Evolutionary conservation across 2,329 filamentous ascomycete species (phyloP), one percentile per base, ranked within the genome.

Genomic region (Aspergillus fructus): DNA sequence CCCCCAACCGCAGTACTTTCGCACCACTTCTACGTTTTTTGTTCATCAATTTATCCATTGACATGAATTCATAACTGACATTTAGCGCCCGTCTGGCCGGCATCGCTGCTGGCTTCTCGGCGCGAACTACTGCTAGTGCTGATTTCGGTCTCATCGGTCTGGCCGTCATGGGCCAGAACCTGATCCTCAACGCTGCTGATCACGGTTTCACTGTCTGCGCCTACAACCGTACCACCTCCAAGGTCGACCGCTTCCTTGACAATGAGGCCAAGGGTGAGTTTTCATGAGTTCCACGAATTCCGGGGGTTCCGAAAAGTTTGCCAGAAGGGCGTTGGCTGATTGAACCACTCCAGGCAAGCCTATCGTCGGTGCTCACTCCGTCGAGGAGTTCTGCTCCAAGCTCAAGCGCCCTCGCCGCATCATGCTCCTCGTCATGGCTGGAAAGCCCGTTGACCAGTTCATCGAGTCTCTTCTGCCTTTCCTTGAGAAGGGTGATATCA

Each of bases 391-490:
- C 76, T 86, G 93, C 74, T 81, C 86, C 79, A 97, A 97, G 87
- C 90, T 99, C 77, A 97, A 97, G 91, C 91, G 85, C 73, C 94
- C 94, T 73, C 91, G 94, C 72, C 90, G 93, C 72, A 87, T 99
- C 80, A 99, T 99, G 94, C 87, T 99, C 73, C 89, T 99, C 68
- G 94, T 99, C 81, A 96, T 97, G 89, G 94, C 94, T 71, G 94
- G 94, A 74, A 90, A 94, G 84, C 89, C 94, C 64, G 94, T 99
- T 68, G 94, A 99, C 78, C 91, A 96, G 83, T 97, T 96, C 89
- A 97, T 99, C 74, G 92, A 97, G 85, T 88, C 88, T 69, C 89
- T 99, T 66, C 84, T 97, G 62, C 91, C 89, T 66, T 86, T 90
- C 74, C 83, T 93, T 65, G 88, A 92, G 76, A 76, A 85, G 72